Percentiles rank a stretch among this genome's conserved stretches.
phyloP scores from a whole-genome alignment of 805 yeast species.

The Grigorovia yakushimaensis region DNA sequence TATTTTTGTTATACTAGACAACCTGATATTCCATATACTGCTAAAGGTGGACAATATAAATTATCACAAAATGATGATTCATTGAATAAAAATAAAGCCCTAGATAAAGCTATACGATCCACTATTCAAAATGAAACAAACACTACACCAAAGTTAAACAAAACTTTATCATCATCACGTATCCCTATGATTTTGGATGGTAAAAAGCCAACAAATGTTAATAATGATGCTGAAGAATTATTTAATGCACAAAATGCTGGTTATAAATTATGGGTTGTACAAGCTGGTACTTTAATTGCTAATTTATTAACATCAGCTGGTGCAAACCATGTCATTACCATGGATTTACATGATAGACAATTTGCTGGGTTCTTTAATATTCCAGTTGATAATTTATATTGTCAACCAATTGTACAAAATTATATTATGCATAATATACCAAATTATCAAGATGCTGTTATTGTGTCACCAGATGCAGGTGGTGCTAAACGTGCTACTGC shows the following conservation, averaged over 20 bases:
- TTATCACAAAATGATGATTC: slow-evolving; percentile 16
- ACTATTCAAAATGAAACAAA: slow-evolving; percentile 11
- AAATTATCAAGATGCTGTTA: slow-evolving; percentile 71
- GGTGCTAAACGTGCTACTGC: slow-evolving; percentile 97
- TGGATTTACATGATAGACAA: slow-evolving; percentile 97
- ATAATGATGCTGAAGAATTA: slow-evolving; percentile 27
- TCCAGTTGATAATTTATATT: slow-evolving; percentile 89
- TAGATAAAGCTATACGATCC: slow-evolving; percentile 15
- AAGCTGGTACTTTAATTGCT: slow-evolving; percentile 87
- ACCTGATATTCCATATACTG: slow-evolving; percentile 82
- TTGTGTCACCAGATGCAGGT: slow-evolving; percentile 97
- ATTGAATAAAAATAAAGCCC: slow-evolving; percentile 14
- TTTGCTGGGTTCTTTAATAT: slow-evolving; percentile 96
- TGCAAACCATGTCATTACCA: slow-evolving; percentile 91
- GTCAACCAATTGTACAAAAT: slow-evolving; percentile 77
- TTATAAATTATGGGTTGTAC: slow-evolving; percentile 92
- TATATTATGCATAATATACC: slow-evolving; percentile 73
- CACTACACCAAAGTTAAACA: slow-evolving; percentile 3
- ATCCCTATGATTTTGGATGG: slow-evolving; percentile 31
- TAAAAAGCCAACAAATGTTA: slow-evolving; percentile 17
- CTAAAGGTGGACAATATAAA: slow-evolving; percentile 66
- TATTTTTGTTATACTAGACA: slow-evolving; percentile 93
- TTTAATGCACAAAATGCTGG: slow-evolving; percentile 44
- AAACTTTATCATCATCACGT: slow-evolving; percentile 15
- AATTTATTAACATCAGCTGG: slow-evolving; percentile 84